These are phyloP conservation scores for Solanum boliviense DNA, from an alignment of 257 asterid genomes.

Conservation along the genomic window DNA sequence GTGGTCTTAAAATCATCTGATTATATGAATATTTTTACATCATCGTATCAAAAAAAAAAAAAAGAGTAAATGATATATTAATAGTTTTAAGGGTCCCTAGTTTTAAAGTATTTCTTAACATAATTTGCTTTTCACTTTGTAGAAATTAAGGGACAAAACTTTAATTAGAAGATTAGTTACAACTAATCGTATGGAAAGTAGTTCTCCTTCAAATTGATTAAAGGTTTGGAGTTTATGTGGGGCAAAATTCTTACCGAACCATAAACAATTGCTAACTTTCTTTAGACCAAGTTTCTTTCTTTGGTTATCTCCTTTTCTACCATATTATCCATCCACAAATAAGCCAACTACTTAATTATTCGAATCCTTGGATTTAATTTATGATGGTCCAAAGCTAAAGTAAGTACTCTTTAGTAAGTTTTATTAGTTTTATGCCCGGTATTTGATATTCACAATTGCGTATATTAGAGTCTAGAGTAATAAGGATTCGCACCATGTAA, in stretches of 20 bases:
- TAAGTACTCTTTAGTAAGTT: background rate
- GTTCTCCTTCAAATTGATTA: background rate
- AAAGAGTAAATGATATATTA: background rate
- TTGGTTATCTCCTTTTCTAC: slow-evolving; percentile 7
- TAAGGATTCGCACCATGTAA: background rate
- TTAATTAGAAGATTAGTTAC: background rate
- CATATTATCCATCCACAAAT: background rate
- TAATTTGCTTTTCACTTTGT: background rate
- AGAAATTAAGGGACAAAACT: background rate
- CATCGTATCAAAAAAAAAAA: background rate
- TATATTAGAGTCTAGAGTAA: background rate
- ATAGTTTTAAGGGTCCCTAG: background rate
- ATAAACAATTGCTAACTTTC: background rate
- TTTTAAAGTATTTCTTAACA: background rate
- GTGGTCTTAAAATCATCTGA: background rate
- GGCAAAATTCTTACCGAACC: background rate
- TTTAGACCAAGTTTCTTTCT: background rate
- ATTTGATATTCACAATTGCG: background rate
- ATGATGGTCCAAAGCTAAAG: background rate
- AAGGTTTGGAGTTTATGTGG: background rate
- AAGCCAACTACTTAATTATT: slow-evolving; percentile 6
- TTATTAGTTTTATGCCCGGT: background rate
- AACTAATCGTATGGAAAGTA: background rate
- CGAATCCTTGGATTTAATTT: background rate
- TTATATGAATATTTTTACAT: background rate